Base-by-base conservation (phyloP, 2,329 filamentous ascomycete genomes). In the Chaetomiaceae sp. region DNA sequence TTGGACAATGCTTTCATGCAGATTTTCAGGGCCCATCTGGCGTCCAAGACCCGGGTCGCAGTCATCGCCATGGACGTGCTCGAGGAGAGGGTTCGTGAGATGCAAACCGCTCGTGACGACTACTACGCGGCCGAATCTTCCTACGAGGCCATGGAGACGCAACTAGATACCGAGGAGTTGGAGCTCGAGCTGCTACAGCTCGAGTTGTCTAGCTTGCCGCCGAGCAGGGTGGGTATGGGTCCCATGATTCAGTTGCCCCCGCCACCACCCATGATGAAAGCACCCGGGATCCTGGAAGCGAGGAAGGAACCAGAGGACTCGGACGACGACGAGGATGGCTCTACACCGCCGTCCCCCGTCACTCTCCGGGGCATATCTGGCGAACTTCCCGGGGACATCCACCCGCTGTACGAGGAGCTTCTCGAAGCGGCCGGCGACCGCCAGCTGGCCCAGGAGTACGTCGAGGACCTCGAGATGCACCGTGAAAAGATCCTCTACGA, bases 371-470 rank as follows among this genome's bases (percentile, higher is more conserved):
- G 67, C 1, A 68, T 69, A 34, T 61, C 62, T 1, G 59, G 54
- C 0, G 60, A 64, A 1, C 60, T 58, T 2, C 43, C 58, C 1
- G 56, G 59, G 1, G 72, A 75, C 36, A 62, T 73, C 1, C 77
- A 81, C 55, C 78, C 78, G 2, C 64, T 76, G 3, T 80, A 78
- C 58, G 59, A 66, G 11, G 65, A 72, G 17, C 67, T 81, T 6
- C 68, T 75, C 15, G 68, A 71, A 12, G 69, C 71, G 1, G 69
- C 76, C 9, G 72, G 69, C 1, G 73, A 79, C 17, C 65, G 76
- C n/a, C 69, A 74, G 40, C 68, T 76, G 27, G 74, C 75, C 14
- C 70, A 68, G 45, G 78, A 82, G 53, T 70, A 75, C n/a, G 65
- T 72, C 31, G 66, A 69, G 5, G 75, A 80, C 37, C 68, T 80